A percentile compares a stretch with the other conserved stretches of the same genome.
phyloP scores from a whole-genome alignment of 1,284 basidiomycete species.

The Papiliotrema terrestris region DNA sequence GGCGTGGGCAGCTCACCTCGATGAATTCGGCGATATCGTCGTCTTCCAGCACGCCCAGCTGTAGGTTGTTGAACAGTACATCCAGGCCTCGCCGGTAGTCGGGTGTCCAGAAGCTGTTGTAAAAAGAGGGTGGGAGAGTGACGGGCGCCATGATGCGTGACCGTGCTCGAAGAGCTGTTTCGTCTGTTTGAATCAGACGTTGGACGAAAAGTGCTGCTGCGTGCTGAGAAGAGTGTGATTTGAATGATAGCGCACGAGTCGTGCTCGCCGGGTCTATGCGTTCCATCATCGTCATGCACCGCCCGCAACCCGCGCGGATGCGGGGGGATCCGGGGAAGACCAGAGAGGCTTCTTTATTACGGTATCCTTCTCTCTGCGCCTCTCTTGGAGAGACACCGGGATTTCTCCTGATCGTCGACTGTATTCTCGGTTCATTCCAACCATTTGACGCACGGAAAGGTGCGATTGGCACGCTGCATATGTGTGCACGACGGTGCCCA shows the following conservation, averaged over 20 bases:
- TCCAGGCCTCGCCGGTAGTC: constrained; percentile 79
- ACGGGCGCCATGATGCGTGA: constrained; percentile 66
- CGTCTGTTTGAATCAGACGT: no score
- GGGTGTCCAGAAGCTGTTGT: constrained; percentile 88
- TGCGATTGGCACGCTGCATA: no score
- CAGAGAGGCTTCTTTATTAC: no score
- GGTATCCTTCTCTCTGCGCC: no score
- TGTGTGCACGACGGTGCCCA: no score
- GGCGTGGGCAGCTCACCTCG: neutral
- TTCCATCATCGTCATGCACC: neutral
- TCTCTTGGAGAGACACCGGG: no score
- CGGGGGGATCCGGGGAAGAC: neutral
- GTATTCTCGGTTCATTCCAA: no score
- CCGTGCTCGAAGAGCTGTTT: no score
- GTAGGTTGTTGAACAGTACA: constrained; percentile 68
- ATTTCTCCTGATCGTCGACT: no score
- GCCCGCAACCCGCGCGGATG: neutral
- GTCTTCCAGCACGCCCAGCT: constrained; percentile 67
- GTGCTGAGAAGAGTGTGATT: neutral
- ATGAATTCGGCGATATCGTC: constrained; percentile 62
- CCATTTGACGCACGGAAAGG: no score
- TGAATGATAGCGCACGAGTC: no score
- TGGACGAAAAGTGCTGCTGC: no score
- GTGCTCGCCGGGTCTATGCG: neutral
- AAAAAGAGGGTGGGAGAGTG: constrained; percentile 76